A percentile compares a stretch with the other conserved stretches of the same genome.
Conservation (phyloP, 2,329 filamentous ascomycete species). For the Xylariaceae sp. region DNA sequence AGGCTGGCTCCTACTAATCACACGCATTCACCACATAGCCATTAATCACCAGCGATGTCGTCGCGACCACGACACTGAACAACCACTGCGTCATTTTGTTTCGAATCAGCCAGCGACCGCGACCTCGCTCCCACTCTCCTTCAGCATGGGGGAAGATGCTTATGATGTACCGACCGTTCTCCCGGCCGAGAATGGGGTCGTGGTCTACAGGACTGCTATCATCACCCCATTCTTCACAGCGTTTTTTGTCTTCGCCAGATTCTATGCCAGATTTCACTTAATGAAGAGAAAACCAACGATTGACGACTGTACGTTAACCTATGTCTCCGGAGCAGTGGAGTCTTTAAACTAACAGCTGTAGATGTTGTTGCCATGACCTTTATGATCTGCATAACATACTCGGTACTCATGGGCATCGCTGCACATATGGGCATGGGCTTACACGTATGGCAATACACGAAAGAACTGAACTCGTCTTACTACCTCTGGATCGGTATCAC, state of each 20-base stretch:
- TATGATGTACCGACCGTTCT: slow-evolving; percentile 6
- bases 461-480: slow-evolving; percentile 28
- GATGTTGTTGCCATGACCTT: slow-evolving; percentile 29
- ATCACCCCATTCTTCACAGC: slow-evolving; percentile 29
- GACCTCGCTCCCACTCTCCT: background rate
- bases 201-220: slow-evolving; percentile 28
- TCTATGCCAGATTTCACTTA: slow-evolving; percentile 26
- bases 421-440: slow-evolving; percentile 32
- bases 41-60: no score
- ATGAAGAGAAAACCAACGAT: slow-evolving; percentile 18
- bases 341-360: slow-evolving; percentile 4
- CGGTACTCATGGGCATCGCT: slow-evolving; percentile 27
- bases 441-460: slow-evolving; percentile 32
- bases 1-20: no score
- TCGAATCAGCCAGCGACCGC: no score
- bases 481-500: slow-evolving; percentile 33
- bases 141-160: background rate
- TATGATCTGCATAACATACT: slow-evolving; percentile 25
- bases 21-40: no score
- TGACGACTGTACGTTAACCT: slow-evolving; percentile 27
- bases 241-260: slow-evolving; percentile 26
- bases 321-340: no score
- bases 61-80: no score
- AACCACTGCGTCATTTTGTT: no score
- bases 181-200: slow-evolving; percentile 29